Conservation (phyloP, 2,329 filamentous ascomycete genomes). For the Cadophora malorum region DNA sequence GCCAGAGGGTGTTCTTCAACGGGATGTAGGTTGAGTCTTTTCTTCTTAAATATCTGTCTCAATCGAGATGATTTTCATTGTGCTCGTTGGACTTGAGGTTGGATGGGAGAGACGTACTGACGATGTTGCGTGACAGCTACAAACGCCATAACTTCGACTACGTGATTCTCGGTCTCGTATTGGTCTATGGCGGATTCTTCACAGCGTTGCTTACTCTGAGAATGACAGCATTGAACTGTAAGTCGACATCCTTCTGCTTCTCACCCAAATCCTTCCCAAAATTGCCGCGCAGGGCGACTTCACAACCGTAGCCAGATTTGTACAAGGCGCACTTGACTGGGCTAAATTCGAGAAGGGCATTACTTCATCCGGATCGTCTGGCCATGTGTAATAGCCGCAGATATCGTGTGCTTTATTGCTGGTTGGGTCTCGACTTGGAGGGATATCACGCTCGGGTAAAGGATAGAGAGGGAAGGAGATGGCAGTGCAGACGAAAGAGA, state of each 20-base stretch:
- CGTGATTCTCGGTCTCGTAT: constrained; percentile 21
- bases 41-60: neutral
- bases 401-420: constrained; percentile 25
- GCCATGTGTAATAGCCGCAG: constrained; percentile 22
- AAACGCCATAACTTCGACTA: constrained; percentile 26
- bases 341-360: neutral
- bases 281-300: neutral
- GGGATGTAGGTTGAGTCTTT: constrained; percentile 13
- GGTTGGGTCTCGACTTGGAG: constrained; percentile 29
- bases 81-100: neutral
- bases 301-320: too few relatives aligned
- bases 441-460: constrained; percentile 24
- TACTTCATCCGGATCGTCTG: constrained; percentile 22
- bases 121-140: neutral
- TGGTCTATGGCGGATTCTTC: constrained; percentile 21
- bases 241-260: neutral
- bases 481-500: neutral
- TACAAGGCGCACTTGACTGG: neutral
- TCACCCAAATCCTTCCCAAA: neutral
- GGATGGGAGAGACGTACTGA: neutral
- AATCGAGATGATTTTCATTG: too few relatives aligned
- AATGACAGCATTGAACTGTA: constrained; percentile 13
- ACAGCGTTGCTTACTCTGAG: neutral
- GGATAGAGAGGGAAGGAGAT: neutral
- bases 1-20: constrained; percentile 22